These are phyloP conservation scores for Achaetomium macrosporum DNA, from an alignment of 2,329 filamentous ascomycete genomes.

Conservation along the genomic window DNA sequence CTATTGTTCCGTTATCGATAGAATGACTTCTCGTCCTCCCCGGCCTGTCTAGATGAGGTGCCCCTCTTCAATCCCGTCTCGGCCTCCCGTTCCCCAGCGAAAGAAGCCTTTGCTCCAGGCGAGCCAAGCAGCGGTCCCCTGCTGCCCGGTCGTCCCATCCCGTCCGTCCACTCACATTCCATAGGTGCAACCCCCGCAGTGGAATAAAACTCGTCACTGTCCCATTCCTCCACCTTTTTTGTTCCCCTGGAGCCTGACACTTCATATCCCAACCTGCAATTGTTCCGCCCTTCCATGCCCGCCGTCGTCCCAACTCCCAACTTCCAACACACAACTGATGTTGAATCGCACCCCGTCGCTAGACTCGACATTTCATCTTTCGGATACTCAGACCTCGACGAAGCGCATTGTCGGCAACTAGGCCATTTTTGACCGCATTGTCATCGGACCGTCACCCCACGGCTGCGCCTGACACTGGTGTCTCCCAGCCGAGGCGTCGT, in stretches of 20 bases:
- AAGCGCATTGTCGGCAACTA: constrained; percentile 4
- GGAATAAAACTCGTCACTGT: constrained; percentile 27
- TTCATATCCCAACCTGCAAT: constrained; percentile 20
- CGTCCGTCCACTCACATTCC: constrained; percentile 21
- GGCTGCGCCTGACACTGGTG: constrained; percentile 16
- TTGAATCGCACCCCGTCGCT: neutral
- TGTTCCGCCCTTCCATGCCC: constrained; percentile 5
- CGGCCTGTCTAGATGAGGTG: neutral
- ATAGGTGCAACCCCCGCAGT: constrained; percentile 20
- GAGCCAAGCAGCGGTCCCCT: constrained; percentile 17
- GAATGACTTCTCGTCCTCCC: neutral
- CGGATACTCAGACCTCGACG: neutral
- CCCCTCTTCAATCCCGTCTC: constrained; percentile 14
- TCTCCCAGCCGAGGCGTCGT: constrained; percentile 21
- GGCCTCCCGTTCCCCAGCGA: constrained; percentile 6
- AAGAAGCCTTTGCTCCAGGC: constrained; percentile 6
- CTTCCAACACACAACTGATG: neutral
- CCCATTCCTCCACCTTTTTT: constrained; percentile 25
- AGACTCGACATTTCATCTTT: constrained; percentile 2
- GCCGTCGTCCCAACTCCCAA: constrained; percentile 10
- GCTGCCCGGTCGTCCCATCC: constrained; percentile 15
- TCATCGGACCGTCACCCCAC: constrained; percentile 9
- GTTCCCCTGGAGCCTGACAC: constrained; percentile 20
- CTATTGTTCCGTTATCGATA: constrained; percentile 18
- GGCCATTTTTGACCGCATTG: neutral